Conservation (phyloP, 495 filamentous ascomycete genomes). For the Podospora pseudopauciseta region DNA sequence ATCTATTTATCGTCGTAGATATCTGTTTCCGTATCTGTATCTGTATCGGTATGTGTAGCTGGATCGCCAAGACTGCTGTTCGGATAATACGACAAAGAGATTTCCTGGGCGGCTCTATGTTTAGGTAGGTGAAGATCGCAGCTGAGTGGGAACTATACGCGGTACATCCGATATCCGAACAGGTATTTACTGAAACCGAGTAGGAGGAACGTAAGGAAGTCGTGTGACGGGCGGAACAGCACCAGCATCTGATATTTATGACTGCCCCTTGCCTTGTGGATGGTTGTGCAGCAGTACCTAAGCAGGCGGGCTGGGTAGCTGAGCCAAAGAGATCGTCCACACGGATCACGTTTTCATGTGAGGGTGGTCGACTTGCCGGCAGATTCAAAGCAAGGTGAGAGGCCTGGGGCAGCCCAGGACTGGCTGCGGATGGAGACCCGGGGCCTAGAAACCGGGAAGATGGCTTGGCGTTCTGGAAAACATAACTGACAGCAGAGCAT, state of each 20-base stretch:
- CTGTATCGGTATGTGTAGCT: neutral
- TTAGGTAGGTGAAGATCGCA: neutral
- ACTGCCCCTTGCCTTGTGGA: slow-evolving; percentile 3
- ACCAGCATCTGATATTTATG: slow-evolving; percentile 5
- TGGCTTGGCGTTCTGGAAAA: slow-evolving; percentile 8
- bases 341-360: slow-evolving; percentile 20
- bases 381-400: slow-evolving; percentile 4
- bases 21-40: too few relatives aligned
- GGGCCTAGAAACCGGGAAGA: neutral
- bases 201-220: neutral
- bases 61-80: neutral
- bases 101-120: neutral
- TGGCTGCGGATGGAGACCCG: neutral
- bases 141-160: neutral
- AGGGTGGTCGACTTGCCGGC: slow-evolving; percentile 15
- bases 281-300: neutral
- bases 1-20: neutral
- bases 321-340: slow-evolving; percentile 18
- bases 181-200: neutral
- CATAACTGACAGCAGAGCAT: slow-evolving; percentile 7
- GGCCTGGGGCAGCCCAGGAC: neutral
- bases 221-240: neutral
- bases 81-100: neutral
- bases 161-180: neutral
- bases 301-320: neutral